Percentiles rank a stretch among this genome's conserved stretches.
Conservation (phyloP, 257 asterid genomes). For the Nicotiana otophora region DNA sequence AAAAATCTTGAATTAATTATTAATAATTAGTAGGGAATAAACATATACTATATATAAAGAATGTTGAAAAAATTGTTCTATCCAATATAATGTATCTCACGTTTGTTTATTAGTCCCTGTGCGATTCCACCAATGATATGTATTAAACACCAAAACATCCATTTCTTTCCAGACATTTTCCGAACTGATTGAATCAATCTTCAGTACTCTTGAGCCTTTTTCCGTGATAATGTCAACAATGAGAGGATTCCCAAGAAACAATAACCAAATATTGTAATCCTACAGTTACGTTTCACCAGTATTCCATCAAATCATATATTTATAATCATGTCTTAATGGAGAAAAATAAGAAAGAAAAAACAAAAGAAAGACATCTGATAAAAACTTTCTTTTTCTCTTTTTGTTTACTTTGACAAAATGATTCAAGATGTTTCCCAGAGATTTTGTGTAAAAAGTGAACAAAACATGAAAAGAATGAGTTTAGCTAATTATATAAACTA, state of each 20-base stretch:
- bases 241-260: conserved; percentile 26
- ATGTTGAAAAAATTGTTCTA: not conserved
- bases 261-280: conserved; percentile 27
- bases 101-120: conserved; percentile 46
- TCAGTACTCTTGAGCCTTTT: conserved; percentile 20
- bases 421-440: no score
- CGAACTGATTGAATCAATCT: conserved; percentile 29
- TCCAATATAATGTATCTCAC: conserved; percentile 15
- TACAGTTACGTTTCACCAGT: not conserved
- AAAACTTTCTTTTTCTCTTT: not conserved
- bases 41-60: not conserved
- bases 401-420: no score
- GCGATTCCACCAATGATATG: conserved; percentile 67
- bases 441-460: no score
- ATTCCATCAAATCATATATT: not conserved
- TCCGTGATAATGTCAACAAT: conserved; percentile 27
- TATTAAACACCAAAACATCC: conserved; percentile 32
- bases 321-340: not conserved
- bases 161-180: conserved; percentile 28
- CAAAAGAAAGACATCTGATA: no score
- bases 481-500: no score
- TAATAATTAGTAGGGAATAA: not conserved
- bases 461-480: no score
- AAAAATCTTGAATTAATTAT: not conserved
- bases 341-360: not conserved